phyloP scores from a whole-genome alignment of 1,284 basidiomycete species.

The Apiotrichum gracile region DNA sequence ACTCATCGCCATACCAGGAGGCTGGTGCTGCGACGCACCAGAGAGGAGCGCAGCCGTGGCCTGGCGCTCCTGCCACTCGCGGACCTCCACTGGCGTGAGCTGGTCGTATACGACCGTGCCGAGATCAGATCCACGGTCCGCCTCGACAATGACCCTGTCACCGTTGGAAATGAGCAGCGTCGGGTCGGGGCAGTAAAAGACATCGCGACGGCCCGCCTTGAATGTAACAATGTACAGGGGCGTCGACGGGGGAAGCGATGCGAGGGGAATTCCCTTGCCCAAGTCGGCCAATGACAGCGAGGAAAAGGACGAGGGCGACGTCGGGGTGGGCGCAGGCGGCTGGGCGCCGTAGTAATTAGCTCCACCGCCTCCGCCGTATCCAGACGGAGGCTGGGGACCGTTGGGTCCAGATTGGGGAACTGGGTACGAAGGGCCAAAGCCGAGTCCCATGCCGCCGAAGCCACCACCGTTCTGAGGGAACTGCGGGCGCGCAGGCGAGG shows the following conservation, averaged over 20 bases:
- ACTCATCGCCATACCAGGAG: conserved; percentile 47
- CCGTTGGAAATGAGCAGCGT: conserved; percentile 57
- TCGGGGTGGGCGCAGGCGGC: conserved; percentile 14
- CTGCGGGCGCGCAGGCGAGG: conserved; percentile 12
- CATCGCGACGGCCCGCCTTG: conserved; percentile 90
- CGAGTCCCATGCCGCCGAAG: conserved; percentile 9
- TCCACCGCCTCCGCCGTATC: not conserved
- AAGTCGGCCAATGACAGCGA: conserved; percentile 57
- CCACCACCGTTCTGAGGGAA: conserved; percentile 14
- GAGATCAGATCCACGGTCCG: conserved; percentile 87
- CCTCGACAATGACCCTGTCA: conserved; percentile 90
- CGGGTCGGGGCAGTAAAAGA: conserved; percentile 78
- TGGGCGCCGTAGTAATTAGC: conserved; percentile 2
- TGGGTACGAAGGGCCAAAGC: conserved; percentile 2
- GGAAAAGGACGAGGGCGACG: conserved; percentile 38
- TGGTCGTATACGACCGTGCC: conserved; percentile 84
- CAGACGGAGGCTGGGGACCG: not conserved
- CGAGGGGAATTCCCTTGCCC: conserved; percentile 82
- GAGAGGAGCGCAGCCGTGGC: conserved; percentile 43
- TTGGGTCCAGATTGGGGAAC: not conserved
- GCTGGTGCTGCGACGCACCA: conserved; percentile 45
- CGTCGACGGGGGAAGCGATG: conserved; percentile 70
- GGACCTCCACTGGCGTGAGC: conserved; percentile 84
- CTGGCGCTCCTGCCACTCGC: conserved; percentile 76
- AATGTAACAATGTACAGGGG: conserved; percentile 96